phyloP scores from a whole-genome alignment of 768 basidiomycete genomes.

The Tricholomella constricta region DNA sequence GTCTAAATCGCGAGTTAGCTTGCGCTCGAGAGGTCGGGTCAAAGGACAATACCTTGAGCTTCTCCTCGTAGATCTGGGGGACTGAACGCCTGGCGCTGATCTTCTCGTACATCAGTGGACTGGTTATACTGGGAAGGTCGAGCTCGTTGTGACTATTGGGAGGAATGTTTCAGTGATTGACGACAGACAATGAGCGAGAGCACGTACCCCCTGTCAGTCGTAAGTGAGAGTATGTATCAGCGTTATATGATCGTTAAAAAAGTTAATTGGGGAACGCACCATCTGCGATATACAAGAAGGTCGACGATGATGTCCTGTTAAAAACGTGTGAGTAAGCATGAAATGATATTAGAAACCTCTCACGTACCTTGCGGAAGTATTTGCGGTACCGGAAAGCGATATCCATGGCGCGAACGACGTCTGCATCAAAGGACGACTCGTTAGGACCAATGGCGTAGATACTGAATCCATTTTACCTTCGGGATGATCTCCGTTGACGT shows the following conservation, averaged over 20 bases:
- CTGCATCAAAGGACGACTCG: conserved; percentile 32
- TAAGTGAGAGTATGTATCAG: background rate
- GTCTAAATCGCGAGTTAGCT: conserved; percentile 29
- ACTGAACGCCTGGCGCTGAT: conserved; percentile 78
- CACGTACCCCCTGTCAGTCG: conserved; percentile 40
- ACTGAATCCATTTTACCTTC: conserved; percentile 53
- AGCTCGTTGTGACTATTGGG: conserved; percentile 81
- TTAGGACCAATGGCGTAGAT: background rate
- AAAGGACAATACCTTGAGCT: conserved; percentile 58
- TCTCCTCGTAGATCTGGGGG: conserved; percentile 80
- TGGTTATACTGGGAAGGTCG: conserved; percentile 84
- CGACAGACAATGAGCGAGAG: background rate
- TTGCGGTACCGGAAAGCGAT: conserved; percentile 88
- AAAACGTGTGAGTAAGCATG: background rate
- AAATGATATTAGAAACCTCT: background rate
- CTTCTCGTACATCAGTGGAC: conserved; percentile 89
- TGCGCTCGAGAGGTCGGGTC: background rate
- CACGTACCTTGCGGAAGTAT: conserved; percentile 72
- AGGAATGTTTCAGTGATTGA: background rate
- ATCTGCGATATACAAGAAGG: conserved; percentile 84
- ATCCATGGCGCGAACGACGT: conserved; percentile 83
- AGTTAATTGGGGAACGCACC: conserved; percentile 39
- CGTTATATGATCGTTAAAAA: background rate
- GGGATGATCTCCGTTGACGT: conserved; percentile 90
- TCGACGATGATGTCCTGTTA: conserved; percentile 82